These are phyloP conservation scores for Arthroderma uncinatum DNA, from an alignment of 2,329 filamentous ascomycete species.

Conservation along the genomic window DNA sequence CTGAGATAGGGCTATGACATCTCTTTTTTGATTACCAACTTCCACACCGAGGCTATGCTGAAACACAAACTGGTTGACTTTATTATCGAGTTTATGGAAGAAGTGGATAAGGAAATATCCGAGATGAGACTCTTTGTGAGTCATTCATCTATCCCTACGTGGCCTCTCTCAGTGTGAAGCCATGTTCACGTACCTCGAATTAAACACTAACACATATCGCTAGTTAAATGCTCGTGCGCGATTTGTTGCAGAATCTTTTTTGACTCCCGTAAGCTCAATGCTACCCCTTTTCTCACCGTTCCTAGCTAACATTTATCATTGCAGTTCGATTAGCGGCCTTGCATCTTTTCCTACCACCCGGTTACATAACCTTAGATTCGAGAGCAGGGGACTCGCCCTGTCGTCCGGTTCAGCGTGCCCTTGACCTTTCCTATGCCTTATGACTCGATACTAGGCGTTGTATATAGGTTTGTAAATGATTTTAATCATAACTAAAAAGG, in stretches of 20 bases:
- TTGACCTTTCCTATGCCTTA: neutral
- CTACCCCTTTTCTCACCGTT: neutral
- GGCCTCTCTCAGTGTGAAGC: neutral
- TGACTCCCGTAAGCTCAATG: constrained; percentile 62
- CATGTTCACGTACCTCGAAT: constrained; percentile 9
- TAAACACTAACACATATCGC: constrained; percentile 22
- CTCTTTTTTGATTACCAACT: constrained; percentile 96
- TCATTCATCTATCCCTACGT: constrained; percentile 15
- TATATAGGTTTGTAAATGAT: constrained; percentile 1
- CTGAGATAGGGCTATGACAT: constrained; percentile 81
- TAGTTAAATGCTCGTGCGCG: constrained; percentile 91
- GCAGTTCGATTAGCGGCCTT: constrained; percentile 23
- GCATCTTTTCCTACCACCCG: neutral
- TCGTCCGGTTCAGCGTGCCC: neutral
- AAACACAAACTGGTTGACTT: constrained; percentile 99
- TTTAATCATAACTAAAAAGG: neutral
- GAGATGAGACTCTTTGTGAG: constrained; percentile 99
- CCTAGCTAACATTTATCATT: constrained; percentile 9
- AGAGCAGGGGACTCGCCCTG: neutral
- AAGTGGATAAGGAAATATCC: constrained; percentile 99
- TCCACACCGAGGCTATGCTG: constrained; percentile 96
- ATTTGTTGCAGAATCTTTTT: constrained; percentile 96
- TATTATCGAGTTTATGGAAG: constrained; percentile 99
- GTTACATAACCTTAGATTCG: neutral
- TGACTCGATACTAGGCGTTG: neutral